These are phyloP conservation scores for Monilinia polystroma DNA, from an alignment of 2,329 filamentous ascomycete species.

Conservation along the genomic window DNA sequence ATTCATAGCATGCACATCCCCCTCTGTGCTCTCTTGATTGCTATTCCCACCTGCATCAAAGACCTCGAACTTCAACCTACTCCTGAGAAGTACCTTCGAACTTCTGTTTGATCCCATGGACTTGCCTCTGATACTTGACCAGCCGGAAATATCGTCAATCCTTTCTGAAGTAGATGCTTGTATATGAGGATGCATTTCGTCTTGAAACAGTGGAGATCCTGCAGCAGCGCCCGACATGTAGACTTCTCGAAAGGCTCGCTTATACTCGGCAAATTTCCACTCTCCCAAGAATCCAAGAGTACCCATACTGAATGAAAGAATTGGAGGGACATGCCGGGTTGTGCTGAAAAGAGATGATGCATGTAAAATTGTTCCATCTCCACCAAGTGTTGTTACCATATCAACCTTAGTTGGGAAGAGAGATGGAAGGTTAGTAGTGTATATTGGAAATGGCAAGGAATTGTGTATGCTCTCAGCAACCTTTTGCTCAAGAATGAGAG, in stretches of 20 bases:
- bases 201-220: constrained; percentile 38
- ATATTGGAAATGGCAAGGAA: constrained; percentile 70
- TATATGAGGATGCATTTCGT: constrained; percentile 39
- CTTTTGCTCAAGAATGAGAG: constrained; percentile 77
- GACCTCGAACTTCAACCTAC: constrained; percentile 82
- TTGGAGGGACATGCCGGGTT: constrained; percentile 77
- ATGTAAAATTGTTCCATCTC: constrained; percentile 86
- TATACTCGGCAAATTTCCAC: constrained; percentile 94
- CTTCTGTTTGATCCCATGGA: constrained; percentile 72
- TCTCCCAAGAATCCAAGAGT: constrained; percentile 92
- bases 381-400: constrained; percentile 84
- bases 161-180: constrained; percentile 28
- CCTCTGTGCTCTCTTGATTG: constrained; percentile 37
- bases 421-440: constrained; percentile 46
- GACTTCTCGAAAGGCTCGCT: constrained; percentile 85
- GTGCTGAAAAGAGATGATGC: constrained; percentile 85
- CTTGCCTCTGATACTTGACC: constrained; percentile 75
- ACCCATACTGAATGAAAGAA: constrained; percentile 95
- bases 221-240: constrained; percentile 73
- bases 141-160: constrained; percentile 50
- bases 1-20: constrained; percentile 72
- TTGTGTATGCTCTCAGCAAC: constrained; percentile 72
- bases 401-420: constrained; percentile 79
- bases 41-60: constrained; percentile 64
- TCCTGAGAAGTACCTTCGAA: constrained; percentile 80